These are phyloP conservation scores for Colletotrichum magnum DNA, from an alignment of 2,329 filamentous ascomycete genomes.

Conservation along the genomic window DNA sequence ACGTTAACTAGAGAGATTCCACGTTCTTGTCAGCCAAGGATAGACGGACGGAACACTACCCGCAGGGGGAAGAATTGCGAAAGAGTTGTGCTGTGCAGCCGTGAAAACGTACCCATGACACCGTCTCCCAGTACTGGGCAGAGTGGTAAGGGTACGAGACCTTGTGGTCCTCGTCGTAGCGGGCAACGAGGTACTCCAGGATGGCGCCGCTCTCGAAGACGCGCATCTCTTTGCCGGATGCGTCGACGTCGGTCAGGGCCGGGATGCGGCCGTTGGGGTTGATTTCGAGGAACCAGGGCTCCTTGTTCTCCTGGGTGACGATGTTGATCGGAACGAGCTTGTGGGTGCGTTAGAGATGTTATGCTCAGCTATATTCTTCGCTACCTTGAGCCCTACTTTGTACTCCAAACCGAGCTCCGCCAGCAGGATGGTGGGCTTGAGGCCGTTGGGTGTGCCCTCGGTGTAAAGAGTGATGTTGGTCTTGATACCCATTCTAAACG, in stretches of 20 bases:
- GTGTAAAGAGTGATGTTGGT: constrained; percentile 85
- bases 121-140: constrained; percentile 83
- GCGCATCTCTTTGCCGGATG: constrained; percentile 79
- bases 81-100: too few relatives aligned
- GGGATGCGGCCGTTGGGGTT: constrained; percentile 96
- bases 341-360: not conserved
- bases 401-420: constrained; percentile 90
- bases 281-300: constrained; percentile 90
- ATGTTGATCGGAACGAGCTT: constrained; percentile 30
- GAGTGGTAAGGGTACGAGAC: constrained; percentile 82
- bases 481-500: constrained; percentile 57
- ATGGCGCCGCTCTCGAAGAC: constrained; percentile 91
- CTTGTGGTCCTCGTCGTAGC: constrained; percentile 86
- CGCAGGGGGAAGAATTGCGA: too few relatives aligned
- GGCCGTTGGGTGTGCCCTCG: constrained; percentile 86
- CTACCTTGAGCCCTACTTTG: too few relatives aligned
- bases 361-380: too few relatives aligned
- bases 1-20: constrained; percentile 64
- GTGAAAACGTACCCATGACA: constrained; percentile 74
- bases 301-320: constrained; percentile 40
- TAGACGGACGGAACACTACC: not conserved
- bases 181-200: constrained; percentile 86
- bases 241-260: constrained; percentile 84
- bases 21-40: constrained; percentile 9
- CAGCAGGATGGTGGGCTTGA: constrained; percentile 89